Base-by-base conservation (phyloP, 306 rosid genomes). In the Castanea mollissima region DNA sequence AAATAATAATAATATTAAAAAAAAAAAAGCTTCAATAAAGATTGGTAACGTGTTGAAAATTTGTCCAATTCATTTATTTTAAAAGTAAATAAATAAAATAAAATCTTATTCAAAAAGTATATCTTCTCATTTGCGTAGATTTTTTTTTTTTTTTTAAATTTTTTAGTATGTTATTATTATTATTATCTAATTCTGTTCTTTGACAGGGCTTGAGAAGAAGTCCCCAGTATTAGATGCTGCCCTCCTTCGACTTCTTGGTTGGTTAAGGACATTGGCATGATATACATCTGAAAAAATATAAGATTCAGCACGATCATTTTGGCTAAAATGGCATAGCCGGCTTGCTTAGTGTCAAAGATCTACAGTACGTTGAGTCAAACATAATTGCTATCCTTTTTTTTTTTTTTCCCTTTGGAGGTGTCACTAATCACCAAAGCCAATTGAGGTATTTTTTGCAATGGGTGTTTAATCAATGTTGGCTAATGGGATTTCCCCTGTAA, bases 201-300 rank as follows among this genome's bases (percentile, higher is more conserved):
- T 68, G 62, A 71, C 86, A 92, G 98, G 99, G 79, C 85, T 95
- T 52, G 96, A 87, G 93, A 90, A 91, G 82, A 95, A 91, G 86
- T 92, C 96, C 29, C 93, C 93, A n/a, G 63, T 87, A 65, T 83
- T 91, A 88, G 99, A 95, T 79, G 74, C 84, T 44, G 85, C 82
- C 87, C 98, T 89, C 74, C 98, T 91, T 83, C 75, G 88, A 54
- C 78, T 89, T 74, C 98, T 93, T 55, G 83, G 93, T 75, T 95
- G 97, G 98, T 88, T 93, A 3, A 87, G 96, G 80, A 85, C 94
- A 78, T 71, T 95, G 73, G 97, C 97, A 59, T 90, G 92, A 94
- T 79, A 46, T 55, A n/a, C 32, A 52, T 41, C 46, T 20, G 64
- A 41, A 70, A 72, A 35, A 73, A 31, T 19, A 23, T 25, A 77